Conservation (phyloP, 352 stramenopile species). For the Pythium aristosporum region DNA sequence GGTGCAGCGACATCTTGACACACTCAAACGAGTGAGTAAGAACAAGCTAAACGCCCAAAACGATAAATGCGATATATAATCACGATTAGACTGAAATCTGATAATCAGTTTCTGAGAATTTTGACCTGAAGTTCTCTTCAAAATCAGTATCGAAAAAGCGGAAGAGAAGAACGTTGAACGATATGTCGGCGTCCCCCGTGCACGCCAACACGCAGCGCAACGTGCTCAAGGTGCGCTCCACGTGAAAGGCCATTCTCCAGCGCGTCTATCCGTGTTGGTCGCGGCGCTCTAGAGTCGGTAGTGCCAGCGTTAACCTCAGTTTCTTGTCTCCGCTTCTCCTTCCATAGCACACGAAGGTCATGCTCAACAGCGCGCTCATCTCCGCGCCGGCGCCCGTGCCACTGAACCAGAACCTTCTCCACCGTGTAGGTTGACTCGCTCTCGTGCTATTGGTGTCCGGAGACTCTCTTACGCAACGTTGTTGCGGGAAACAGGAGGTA, state of each 20-base stretch:
- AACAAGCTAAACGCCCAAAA: no score
- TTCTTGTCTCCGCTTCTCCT: neutral
- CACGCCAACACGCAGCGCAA: constrained; percentile 21
- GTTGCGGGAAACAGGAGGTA: constrained; percentile 37
- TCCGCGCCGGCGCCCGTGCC: constrained; percentile 36
- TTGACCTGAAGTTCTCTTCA: neutral
- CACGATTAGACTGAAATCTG: neutral
- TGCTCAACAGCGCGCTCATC: constrained; percentile 54
- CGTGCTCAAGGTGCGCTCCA: constrained; percentile 22
- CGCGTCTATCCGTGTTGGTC: neutral
- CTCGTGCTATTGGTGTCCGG: neutral
- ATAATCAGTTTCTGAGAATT: neutral
- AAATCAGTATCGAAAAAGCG: no score
- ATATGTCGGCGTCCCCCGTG: constrained; percentile 25
- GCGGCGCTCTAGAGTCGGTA: neutral
- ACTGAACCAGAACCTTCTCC: constrained; percentile 60
- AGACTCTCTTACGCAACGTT: neutral
- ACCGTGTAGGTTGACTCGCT: constrained; percentile 33
- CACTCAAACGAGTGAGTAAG: neutral
- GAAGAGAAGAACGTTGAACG: no score
- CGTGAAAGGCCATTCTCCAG: neutral
- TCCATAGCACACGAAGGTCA: constrained; percentile 48
- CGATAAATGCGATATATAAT: neutral
- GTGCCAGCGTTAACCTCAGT: neutral
- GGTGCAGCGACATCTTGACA: constrained; percentile 1